Evolutionary conservation across 208 protist species (phyloP).

Genomic region (Trichomonas vaginalis): DNA sequence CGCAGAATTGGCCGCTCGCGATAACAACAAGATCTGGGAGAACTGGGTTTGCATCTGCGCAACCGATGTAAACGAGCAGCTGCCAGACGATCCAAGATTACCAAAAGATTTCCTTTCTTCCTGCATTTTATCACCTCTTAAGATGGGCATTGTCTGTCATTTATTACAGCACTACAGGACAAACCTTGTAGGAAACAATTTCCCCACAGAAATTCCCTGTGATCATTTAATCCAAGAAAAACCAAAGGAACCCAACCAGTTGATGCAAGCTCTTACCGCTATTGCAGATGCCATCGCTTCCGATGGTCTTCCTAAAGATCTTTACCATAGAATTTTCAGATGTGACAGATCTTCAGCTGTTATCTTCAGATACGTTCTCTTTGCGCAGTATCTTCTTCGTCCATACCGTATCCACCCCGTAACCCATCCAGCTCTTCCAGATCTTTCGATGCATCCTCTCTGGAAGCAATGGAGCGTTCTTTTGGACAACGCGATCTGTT

Average conservation of each 20-base stretch:
- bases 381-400: background rate
- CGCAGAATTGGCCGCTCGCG: background rate
- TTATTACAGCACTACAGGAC: background rate
- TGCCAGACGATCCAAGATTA: background rate
- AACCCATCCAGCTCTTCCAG: background rate
- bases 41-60: slow-evolving; percentile 2
- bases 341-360: background rate
- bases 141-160: background rate
- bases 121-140: background rate
- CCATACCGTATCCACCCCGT: background rate
- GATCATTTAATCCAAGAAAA: background rate
- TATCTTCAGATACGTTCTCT: background rate
- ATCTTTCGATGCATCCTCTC: background rate
- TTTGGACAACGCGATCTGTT: background rate
- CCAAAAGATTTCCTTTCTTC: background rate
- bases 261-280: background rate
- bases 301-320: background rate
- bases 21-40: background rate
- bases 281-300: background rate
- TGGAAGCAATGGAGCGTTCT: background rate
- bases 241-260: background rate
- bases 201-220: background rate
- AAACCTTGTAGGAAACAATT: background rate
- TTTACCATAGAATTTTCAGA: background rate
- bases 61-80: background rate